Evolutionary conservation across 208 protist species (phyloP).

Genomic region (Leishmania guyanensis): DNA sequence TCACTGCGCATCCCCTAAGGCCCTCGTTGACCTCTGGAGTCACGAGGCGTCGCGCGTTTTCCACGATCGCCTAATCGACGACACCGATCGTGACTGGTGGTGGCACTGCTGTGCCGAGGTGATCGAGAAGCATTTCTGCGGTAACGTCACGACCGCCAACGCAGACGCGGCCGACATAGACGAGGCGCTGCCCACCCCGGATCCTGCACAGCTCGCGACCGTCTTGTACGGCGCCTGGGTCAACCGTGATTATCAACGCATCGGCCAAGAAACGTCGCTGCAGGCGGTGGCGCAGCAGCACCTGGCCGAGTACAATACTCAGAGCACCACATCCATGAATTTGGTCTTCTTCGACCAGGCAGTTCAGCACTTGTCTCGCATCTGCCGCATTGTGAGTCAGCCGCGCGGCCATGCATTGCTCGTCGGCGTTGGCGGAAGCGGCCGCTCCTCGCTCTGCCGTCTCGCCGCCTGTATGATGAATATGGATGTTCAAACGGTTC

Average conservation of each 20-base stretch:
- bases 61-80: slow-evolving; percentile 95
- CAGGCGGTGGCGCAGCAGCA: slow-evolving; percentile 79
- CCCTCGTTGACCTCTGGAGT: slow-evolving; percentile 91
- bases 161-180: slow-evolving; percentile 14
- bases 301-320: slow-evolving; percentile 93
- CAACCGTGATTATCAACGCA: slow-evolving; percentile 56
- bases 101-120: slow-evolving; percentile 74
- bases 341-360: slow-evolving; percentile 98
- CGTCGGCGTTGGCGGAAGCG: slow-evolving; percentile 96
- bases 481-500: slow-evolving; percentile 89
- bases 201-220: slow-evolving; percentile 27
- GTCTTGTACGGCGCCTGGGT: slow-evolving; percentile 75
- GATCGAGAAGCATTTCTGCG: slow-evolving; percentile 62
- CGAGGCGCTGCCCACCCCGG: background rate
- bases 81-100: slow-evolving; percentile 92
- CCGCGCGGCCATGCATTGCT: slow-evolving; percentile 96
- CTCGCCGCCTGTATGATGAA: slow-evolving; percentile 94
- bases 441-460: slow-evolving; percentile 93
- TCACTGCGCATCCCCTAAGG: slow-evolving; percentile 48
- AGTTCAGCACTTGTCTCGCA: slow-evolving; percentile 94
- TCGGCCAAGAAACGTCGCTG: slow-evolving; percentile 29
- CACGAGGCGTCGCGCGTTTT: slow-evolving; percentile 97
- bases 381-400: slow-evolving; percentile 96
- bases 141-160: slow-evolving; percentile 38
- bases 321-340: slow-evolving; percentile 79